A percentile compares a stretch with the other conserved stretches of the same genome.
phyloP scores from a whole-genome alignment of 2,329 filamentous ascomycete species.

The Colletotrichum lindemuthianum region DNA sequence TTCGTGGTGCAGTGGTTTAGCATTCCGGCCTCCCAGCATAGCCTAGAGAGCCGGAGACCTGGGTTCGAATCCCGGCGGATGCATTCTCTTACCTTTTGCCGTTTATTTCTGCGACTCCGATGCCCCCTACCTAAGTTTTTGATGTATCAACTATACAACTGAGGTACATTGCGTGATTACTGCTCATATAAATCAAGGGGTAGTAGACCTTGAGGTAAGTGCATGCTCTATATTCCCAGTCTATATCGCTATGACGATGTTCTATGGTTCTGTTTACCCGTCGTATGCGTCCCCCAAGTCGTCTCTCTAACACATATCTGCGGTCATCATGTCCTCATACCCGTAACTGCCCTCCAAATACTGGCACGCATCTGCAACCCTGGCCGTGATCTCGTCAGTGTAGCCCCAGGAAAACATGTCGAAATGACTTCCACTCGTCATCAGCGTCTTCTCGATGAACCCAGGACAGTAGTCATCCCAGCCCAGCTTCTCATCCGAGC shows the following conservation, averaged over 20 bases:
- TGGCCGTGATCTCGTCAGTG: constrained; percentile 41
- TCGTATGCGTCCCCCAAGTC: too few species aligned
- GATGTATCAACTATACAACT: too few species aligned
- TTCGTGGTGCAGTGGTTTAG: constrained; percentile 35
- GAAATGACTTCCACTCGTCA: constrained; percentile 64
- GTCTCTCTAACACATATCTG: too few species aligned
- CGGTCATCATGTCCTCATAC: too few species aligned
- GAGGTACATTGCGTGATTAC: too few species aligned
- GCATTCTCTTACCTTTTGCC: constrained; percentile 1
- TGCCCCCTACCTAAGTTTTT: background rate
- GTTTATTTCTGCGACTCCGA: background rate
- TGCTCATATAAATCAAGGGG: too few species aligned
- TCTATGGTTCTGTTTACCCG: constrained; percentile 17
- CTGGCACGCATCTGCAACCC: constrained; percentile 42
- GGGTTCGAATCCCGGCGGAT: constrained; percentile 34
- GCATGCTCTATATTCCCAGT: background rate
- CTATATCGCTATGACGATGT: background rate
- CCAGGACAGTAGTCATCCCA: constrained; percentile 59
- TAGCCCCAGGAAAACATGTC: constrained; percentile 51
- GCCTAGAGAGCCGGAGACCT: constrained; percentile 24
- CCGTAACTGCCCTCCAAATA: constrained; percentile 3
- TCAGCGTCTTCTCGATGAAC: constrained; percentile 57
- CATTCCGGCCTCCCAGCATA: constrained; percentile 32
- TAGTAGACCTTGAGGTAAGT: too few species aligned
- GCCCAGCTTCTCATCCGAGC: constrained; percentile 54